Base-by-base conservation (phyloP, 768 basidiomycete genomes). In the Leccinellum luteum region DNA sequence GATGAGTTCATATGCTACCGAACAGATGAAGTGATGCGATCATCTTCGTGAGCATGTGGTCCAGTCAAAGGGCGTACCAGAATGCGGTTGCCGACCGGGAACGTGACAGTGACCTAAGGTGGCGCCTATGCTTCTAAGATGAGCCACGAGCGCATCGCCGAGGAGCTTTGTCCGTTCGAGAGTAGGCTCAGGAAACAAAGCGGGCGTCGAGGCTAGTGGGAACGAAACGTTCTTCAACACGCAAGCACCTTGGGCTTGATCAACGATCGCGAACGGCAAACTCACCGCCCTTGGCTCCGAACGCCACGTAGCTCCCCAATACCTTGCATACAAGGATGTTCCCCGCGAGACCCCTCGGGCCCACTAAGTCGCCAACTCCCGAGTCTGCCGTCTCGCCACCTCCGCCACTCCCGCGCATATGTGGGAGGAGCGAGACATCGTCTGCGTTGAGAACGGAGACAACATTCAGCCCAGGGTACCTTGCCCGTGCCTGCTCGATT, bases 81-180 rank as follows among this genome's bases (percentile, higher is more conserved):
- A 56, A 47, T 62, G 64, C 30, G 52, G 51, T 10, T 56, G 54
- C 17, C 78, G 63, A 19, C 81, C 81, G n/a, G 82, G 84, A 31
- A 85, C 78, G 60, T 84, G 82, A 55, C 82, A 83, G 60, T 85
- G 84, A 30, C 78, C 83, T 28, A 85, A 67, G 6, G 80, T 79
- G 8, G 69, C 70, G 19, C 74, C 74, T 41, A 78, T 66, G 17
- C 74, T 74, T 31, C 65, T 69, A 12, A 73, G 67, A 52, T 70
- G 63, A 41, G 64, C 66, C 1, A 70, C 72, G 2, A 69, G 53
- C 0, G 72, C 73, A 55, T 73, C 64, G 10, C 76, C 75, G 6
- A 76, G 66, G 3, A 55, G 41, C 44, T 73, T 73, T 2, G 59
- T 54, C 44, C 57, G 55, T 23, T 55, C 55, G 19, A 61, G 44